Base-by-base conservation (phyloP, 768 basidiomycete species). In the Lactarius pseudohatsudake region DNA sequence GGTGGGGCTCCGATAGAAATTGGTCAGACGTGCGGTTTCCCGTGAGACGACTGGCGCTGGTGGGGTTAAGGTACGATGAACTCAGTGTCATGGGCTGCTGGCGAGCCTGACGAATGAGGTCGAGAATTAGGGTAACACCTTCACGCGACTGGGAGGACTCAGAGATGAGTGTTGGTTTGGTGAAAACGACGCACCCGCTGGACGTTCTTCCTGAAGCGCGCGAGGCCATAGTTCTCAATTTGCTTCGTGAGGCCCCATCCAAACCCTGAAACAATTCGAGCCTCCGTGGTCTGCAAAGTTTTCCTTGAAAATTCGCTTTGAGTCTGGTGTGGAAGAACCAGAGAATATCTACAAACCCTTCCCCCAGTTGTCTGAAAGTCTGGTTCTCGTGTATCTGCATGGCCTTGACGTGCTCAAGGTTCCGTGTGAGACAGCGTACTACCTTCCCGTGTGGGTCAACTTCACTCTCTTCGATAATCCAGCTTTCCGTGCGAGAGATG, bases 391-490 rank as follows among this genome's bases (percentile, higher is more conserved):
- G 87, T 40, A 96, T 89, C 73, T 92, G 88, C 92, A 98, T 90
- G 60, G 96, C 85, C 79, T 95, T 96, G 74, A 93, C 89, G 77
- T 96, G 92, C 76, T 96, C 94, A 64, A 98, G 81, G 76, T 98
- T 98, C 76, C 86, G 88, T 20, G 96, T 96, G 66, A 82, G 81
- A 72, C 91, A 94, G 66, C 82, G 81, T 72, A 97, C 85, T 22
- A 86, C 82, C 77, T 88, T 86, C 38, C 88, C 91, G 62, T 87
- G 80, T 4, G 92, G 89, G 77, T 97, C 92, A 8, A 98, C 92
- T 73, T 96, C 92, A 71, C 90, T 96, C 80, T 96, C 91, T 76
- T 98, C 96, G 66, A 98, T 78, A 57, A 97, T 87, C 96, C 94
- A 98, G 2, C 90, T 90, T 77, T 97, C 96, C 40, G 92, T 88